Percentiles rank a stretch among this genome's conserved stretches.
These are phyloP conservation scores for Tuber brumale DNA, from an alignment of 495 filamentous ascomycete genomes.

Conservation along the genomic window DNA sequence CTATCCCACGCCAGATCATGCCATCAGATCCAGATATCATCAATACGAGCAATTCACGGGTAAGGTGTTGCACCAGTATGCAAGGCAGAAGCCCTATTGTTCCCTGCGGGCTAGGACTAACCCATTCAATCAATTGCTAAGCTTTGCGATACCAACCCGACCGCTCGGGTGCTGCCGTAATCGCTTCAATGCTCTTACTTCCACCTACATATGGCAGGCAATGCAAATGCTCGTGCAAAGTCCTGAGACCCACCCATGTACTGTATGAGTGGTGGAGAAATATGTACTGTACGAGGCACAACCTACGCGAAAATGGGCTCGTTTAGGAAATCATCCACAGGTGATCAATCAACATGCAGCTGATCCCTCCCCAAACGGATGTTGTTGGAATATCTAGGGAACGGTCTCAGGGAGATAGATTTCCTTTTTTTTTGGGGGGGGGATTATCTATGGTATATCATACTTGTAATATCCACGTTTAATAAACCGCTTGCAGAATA, in stretches of 20 bases:
- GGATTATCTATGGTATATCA: neutral
- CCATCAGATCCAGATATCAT: neutral
- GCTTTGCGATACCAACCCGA: neutral
- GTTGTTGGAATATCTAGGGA: neutral
- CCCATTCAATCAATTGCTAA: neutral
- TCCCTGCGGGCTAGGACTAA: neutral
- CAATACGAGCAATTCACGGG: neutral
- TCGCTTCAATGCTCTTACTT: neutral
- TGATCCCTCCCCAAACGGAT: neutral
- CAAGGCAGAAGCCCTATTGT: neutral
- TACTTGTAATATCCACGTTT: neutral
- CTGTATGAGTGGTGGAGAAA: neutral
- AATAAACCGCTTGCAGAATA: neutral
- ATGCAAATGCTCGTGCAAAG: neutral
- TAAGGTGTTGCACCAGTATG: neutral
- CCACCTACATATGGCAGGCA: neutral
- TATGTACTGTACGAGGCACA: neutral
- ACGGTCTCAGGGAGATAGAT: neutral
- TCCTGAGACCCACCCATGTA: neutral
- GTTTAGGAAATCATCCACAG: neutral
- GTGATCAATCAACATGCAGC: neutral
- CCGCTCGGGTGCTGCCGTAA: neutral
- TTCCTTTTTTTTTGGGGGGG: neutral
- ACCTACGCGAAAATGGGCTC: neutral
- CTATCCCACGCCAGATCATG: neutral